Percentiles rank a stretch among this genome's conserved stretches.
These are phyloP conservation scores for Penicillium turbatum DNA, from an alignment of 495 filamentous ascomycete species.

Conservation along the genomic window DNA sequence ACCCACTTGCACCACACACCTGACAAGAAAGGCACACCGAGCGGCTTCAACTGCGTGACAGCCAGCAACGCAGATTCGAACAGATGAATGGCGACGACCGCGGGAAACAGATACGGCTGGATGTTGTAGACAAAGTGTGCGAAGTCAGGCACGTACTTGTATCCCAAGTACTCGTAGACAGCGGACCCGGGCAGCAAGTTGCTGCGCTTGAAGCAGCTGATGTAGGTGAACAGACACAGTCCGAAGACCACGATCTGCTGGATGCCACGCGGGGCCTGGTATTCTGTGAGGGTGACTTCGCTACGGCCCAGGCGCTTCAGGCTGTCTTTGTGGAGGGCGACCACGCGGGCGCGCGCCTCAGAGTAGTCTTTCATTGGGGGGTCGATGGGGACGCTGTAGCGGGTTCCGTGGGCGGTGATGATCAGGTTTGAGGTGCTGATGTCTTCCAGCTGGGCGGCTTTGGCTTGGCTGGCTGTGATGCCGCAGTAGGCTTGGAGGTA, in stretches of 20 bases:
- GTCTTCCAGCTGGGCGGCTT: slow-evolving; percentile 54
- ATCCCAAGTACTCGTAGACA: slow-evolving; percentile 46
- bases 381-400: slow-evolving; percentile 54
- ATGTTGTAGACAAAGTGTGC: slow-evolving; percentile 47
- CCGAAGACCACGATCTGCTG: slow-evolving; percentile 40
- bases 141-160: slow-evolving; percentile 44
- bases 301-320: slow-evolving; percentile 50
- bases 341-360: slow-evolving; percentile 60
- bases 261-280: slow-evolving; percentile 41
- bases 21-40: slow-evolving; percentile 50
- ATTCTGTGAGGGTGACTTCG: slow-evolving; percentile 54
- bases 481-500: slow-evolving; percentile 60
- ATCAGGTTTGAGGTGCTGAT: slow-evolving; percentile 55
- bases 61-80: slow-evolving; percentile 38
- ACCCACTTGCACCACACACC: slow-evolving; percentile 62
- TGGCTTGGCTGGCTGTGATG: slow-evolving; percentile 42
- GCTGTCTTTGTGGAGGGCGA: slow-evolving; percentile 63
- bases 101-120: slow-evolving; percentile 42
- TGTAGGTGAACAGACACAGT: slow-evolving; percentile 40
- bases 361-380: slow-evolving; percentile 57
- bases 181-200: slow-evolving; percentile 55
- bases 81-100: slow-evolving; percentile 50
- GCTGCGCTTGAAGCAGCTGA: slow-evolving; percentile 40
- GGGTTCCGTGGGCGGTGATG: slow-evolving; percentile 43
- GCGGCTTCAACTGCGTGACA: slow-evolving; percentile 11